Percentiles rank a stretch among this genome's conserved stretches.
phyloP scores from a whole-genome alignment of 176 grass and related monocot species.

The Elymus sibiricus region DNA sequence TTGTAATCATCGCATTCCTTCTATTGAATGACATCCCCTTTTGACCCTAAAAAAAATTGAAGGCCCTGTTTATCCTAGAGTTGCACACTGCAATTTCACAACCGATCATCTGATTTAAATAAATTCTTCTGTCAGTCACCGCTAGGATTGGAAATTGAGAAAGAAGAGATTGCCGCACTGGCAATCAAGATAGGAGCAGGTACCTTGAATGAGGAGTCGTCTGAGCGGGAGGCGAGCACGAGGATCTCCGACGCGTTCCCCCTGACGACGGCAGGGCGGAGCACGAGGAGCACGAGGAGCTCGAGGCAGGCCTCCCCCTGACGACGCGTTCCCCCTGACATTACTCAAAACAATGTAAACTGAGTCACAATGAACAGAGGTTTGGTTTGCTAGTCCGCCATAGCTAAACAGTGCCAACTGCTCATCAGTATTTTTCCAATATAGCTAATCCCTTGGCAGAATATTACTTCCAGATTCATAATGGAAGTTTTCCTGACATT shows the following conservation, averaged over 20 bases:
- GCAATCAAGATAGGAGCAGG: background rate
- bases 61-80: too few relatives aligned
- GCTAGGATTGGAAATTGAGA: background rate
- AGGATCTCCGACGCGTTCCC: conserved; percentile 87
- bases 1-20: background rate
- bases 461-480: background rate
- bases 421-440: background rate
- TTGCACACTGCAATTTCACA: background rate
- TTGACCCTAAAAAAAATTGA: too few relatives aligned
- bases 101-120: background rate
- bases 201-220: conserved; percentile 45
- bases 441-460: background rate
- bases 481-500: background rate
- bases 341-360: background rate
- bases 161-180: background rate
- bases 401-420: background rate
- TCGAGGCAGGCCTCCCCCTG: conserved; percentile 77
- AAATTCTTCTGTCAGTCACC: background rate
- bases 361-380: background rate
- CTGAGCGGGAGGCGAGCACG: conserved; percentile 37
- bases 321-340: conserved; percentile 69
- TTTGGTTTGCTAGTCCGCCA: background rate
- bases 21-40: too few relatives aligned
- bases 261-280: conserved; percentile 44
- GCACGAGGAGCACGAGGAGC: conserved; percentile 66